Base-by-base conservation (phyloP, 768 basidiomycete species). In the Lactifluus pinguis region DNA sequence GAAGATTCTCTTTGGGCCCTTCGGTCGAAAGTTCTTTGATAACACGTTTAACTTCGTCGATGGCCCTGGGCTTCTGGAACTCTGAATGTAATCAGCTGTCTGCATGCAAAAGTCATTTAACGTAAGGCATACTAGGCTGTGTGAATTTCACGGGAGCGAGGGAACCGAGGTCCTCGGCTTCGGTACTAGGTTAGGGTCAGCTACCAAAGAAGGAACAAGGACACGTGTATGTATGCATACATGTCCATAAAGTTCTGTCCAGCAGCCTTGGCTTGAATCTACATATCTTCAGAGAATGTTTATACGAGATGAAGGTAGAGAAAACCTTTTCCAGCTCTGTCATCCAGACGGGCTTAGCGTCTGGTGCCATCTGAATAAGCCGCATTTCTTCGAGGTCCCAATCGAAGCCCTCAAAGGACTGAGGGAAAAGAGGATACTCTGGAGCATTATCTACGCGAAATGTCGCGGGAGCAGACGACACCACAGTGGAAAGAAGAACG, bases 161-260 rank as follows among this genome's bases (percentile, higher is more conserved):
- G 1, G 41, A 49, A 6, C 54, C 66, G 41, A 67, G 55, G 36
- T 66, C 62, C 47, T 64, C 29, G 14, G 66, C 50, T 7, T 67
- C 66, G 5, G 66, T 67, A 21, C 29, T 48, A 55, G 48, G 52
- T 50, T 63, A 54, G 66, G 36, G 48, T 56, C 59, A 59, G 57
- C 14, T 34, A 6, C 41, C 56, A 38, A 45, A 42, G 30, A 55
- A 30, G 19, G 2, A 15, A 39, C 1, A 21, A 38, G 7, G 48
- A 65, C 36, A 61, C 50, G n/a, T 55, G 66, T 25, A 34, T n/a
- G 32, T 7, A 34, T 47, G 64, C 77, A 75, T 72, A 90, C 88
- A 95, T 80, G 72, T 95, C 93, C 75, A 95, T 89, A 79, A 94
- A 95, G 55, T 81, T 86, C 74, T 84, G 68, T 63, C 91, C 91